Percentiles rank a stretch among this genome's conserved stretches.
Evolutionary conservation across 225 moss, liverwort and hornwort species (phyloP).

Genomic region (Straminergon stramineum): DNA sequence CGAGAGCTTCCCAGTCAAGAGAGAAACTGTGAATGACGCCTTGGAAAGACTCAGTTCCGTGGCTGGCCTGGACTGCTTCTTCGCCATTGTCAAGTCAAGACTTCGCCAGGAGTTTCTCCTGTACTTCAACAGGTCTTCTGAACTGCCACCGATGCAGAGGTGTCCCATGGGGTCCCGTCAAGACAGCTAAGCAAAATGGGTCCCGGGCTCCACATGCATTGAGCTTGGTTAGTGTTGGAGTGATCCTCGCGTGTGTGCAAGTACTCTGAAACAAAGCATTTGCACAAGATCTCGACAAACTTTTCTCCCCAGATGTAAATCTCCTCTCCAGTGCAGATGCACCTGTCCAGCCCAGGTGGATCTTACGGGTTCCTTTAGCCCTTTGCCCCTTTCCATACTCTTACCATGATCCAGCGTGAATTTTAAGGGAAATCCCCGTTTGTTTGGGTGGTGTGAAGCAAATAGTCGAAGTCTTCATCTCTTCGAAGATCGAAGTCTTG

Average conservation of each 20-base stretch:
- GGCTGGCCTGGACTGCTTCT: neutral
- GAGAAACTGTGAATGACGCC: neutral
- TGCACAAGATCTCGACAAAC: neutral
- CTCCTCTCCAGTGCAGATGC: slow-evolving; percentile 4
- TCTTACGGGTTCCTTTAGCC: neutral
- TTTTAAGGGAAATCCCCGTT: neutral
- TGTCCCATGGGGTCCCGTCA: neutral
- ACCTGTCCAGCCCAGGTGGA: slow-evolving; percentile 5
- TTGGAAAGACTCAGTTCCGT: neutral
- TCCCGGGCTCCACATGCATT: neutral
- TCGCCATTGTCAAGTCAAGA: neutral
- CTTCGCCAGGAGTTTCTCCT: neutral
- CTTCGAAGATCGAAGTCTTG: neutral
- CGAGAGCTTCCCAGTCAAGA: neutral
- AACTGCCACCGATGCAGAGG: neutral
- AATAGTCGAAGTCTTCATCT: neutral
- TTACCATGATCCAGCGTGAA: slow-evolving; percentile 1
- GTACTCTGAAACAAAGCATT: neutral
- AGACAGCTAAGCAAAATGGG: slow-evolving; percentile 1
- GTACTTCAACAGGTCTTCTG: neutral
- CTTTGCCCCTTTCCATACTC: neutral
- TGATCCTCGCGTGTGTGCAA: neutral
- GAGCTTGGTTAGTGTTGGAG: neutral
- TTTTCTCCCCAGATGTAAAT: neutral
- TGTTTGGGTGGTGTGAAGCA: neutral